A percentile compares a stretch with the other conserved stretches of the same genome.
Conservation (phyloP, 306 rosid genomes). For the Cicer pinnatifidum region DNA sequence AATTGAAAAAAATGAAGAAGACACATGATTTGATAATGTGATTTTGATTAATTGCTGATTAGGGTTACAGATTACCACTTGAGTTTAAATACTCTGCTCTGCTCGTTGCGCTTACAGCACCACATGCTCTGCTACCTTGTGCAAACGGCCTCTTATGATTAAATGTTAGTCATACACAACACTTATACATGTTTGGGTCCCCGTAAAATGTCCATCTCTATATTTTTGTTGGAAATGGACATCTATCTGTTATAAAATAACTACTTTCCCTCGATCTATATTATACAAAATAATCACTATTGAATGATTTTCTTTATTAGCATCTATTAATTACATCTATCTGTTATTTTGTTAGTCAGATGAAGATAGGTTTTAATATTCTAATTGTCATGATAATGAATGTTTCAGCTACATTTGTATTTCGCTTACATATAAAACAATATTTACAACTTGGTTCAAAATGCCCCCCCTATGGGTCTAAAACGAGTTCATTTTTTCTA, state of each 20-base stretch:
- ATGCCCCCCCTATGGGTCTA: not conserved
- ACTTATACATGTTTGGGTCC: not conserved
- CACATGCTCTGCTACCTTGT: not conserved
- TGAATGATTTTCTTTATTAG: not conserved
- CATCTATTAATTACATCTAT: not conserved
- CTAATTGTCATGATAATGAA: constrained; percentile 19
- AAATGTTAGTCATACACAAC: not conserved
- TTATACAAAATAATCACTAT: not conserved
- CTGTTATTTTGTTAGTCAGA: constrained; percentile 4
- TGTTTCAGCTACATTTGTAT: not conserved
- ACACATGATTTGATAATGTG: not conserved
- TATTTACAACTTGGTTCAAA: not conserved
- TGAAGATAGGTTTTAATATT: not conserved
- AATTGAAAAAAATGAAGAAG: too few relatives aligned
- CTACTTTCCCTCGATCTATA: not conserved
- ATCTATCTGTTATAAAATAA: too few relatives aligned
- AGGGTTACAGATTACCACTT: not conserved
- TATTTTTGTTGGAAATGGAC: not conserved
- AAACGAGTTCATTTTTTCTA: not conserved
- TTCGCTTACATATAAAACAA: not conserved
- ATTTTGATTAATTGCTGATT: not conserved
- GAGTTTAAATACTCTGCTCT: not conserved
- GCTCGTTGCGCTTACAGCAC: not conserved
- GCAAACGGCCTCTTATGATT: not conserved
- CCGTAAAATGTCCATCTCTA: not conserved